Evolutionary conservation across 495 filamentous ascomycete genomes (phyloP).

Genomic region (Neurospora sp.): DNA sequence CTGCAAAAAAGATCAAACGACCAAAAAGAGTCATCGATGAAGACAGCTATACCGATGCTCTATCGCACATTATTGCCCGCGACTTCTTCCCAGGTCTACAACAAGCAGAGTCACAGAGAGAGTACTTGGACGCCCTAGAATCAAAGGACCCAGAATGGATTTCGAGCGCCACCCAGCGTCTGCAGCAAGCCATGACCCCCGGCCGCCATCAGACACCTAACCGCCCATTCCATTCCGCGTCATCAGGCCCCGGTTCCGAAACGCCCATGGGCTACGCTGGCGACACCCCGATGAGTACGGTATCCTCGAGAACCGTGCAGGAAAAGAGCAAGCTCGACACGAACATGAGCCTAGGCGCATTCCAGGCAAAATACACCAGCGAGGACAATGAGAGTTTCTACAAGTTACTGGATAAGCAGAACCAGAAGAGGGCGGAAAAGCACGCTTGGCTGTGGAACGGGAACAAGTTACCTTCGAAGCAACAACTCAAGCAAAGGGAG

Average conservation of each 20-base stretch:
- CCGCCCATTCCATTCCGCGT: slow-evolving; percentile 15
- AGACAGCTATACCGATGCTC: slow-evolving; percentile 80
- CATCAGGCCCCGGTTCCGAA: slow-evolving; percentile 21
- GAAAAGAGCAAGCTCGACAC: slow-evolving; percentile 56
- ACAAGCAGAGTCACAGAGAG: slow-evolving; percentile 75
- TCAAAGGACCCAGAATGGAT: slow-evolving; percentile 83
- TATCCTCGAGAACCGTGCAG: slow-evolving; percentile 27
- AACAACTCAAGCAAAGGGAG: slow-evolving; percentile 72
- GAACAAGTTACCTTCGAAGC: slow-evolving; percentile 81
- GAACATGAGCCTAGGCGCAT: slow-evolving; percentile 69
- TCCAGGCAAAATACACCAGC: slow-evolving; percentile 87
- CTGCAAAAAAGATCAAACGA: slow-evolving; percentile 84
- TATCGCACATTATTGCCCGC: slow-evolving; percentile 90
- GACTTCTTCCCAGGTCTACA: slow-evolving; percentile 94
- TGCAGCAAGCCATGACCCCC: slow-evolving; percentile 77
- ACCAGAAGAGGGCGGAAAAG: slow-evolving; percentile 68
- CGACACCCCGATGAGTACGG: slow-evolving; percentile 59
- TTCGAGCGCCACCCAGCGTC: slow-evolving; percentile 57
- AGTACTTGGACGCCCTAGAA: slow-evolving; percentile 85
- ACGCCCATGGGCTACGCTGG: slow-evolving; percentile 46
- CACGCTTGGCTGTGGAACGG: slow-evolving; percentile 80
- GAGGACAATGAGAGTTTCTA: slow-evolving; percentile 98
- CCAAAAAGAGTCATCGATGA: slow-evolving; percentile 86
- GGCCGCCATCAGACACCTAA: slow-evolving; percentile 40
- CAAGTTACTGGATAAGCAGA: slow-evolving; percentile 83